phyloP scores from a whole-genome alignment of 2,329 filamentous ascomycete genomes.

The Botrytis deweyae region DNA sequence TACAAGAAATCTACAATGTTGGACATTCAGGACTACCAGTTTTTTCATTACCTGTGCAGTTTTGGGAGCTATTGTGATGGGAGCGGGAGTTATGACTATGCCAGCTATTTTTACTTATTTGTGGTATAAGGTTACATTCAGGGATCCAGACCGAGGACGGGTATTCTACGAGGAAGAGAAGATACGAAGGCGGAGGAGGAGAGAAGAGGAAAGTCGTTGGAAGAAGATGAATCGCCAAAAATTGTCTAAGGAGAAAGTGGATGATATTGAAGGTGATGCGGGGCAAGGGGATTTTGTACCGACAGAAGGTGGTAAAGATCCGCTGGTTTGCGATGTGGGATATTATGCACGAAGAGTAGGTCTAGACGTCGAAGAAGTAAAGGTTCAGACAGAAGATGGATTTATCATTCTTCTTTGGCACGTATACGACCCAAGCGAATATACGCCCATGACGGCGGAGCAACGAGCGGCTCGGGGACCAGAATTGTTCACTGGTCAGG shows the following conservation, averaged over 20 bases:
- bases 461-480: constrained; percentile 58
- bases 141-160: constrained; percentile 58
- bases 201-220: constrained; percentile 64
- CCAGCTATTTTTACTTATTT: constrained; percentile 50
- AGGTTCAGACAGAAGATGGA: constrained; percentile 90
- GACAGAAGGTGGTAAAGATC: constrained; percentile 78
- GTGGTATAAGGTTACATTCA: constrained; percentile 55
- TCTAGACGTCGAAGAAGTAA: constrained; percentile 77
- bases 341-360: constrained; percentile 90
- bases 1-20: constrained; percentile 63
- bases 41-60: constrained; percentile 78
- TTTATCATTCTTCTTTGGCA: constrained; percentile 91
- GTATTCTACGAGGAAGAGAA: constrained; percentile 75
- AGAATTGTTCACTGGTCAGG: constrained; percentile 57
- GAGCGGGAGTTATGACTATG: constrained; percentile 68
- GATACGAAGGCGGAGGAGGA: constrained; percentile 55
- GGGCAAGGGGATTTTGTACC: constrained; percentile 56
- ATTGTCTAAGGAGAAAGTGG: constrained; percentile 37
- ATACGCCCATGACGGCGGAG: constrained; percentile 51
- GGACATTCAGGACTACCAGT: constrained; percentile 64
- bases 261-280: constrained; percentile 46
- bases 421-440: constrained; percentile 78
- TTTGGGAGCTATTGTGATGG: constrained; percentile 71
- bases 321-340: constrained; percentile 71
- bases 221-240: constrained; percentile 44